A percentile compares a stretch with the other conserved stretches of the same genome.
phyloP scores from a whole-genome alignment of 108 stramenopile genomes.

The Pseudonitzschia delicatissima region DNA sequence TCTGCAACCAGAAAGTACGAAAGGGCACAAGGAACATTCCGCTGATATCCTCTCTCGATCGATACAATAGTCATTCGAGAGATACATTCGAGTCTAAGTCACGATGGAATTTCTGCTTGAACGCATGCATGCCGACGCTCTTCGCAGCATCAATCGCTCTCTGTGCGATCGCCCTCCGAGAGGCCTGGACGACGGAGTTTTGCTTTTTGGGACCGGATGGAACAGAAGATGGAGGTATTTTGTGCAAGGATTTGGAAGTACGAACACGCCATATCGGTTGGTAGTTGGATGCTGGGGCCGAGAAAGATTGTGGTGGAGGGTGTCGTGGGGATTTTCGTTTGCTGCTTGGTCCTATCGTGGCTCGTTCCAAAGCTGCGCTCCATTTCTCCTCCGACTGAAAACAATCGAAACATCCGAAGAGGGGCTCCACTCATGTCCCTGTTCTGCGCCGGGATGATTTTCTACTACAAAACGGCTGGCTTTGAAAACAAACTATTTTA shows the following conservation, averaged over 20 bases:
- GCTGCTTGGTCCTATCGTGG: constrained; percentile 1
- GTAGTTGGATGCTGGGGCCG: constrained; percentile 15
- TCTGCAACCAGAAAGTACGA: too few relatives aligned
- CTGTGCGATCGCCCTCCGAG: constrained; percentile 10
- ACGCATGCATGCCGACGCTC: not conserved
- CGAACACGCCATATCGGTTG: constrained; percentile 2
- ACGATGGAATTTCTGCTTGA: too few relatives aligned
- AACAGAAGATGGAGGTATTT: not conserved
- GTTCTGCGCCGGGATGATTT: not conserved
- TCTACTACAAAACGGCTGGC: constrained; percentile 12
- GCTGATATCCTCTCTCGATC: not conserved
- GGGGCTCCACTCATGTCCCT: not conserved
- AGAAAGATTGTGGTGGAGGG: constrained; percentile 10
- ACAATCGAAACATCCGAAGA: constrained; percentile 8
- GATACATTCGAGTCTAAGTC: too few relatives aligned
- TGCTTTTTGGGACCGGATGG: constrained; percentile 18
- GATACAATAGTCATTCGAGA: too few relatives aligned
- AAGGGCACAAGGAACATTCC: too few relatives aligned
- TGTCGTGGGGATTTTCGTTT: constrained; percentile 6
- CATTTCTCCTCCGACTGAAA: not conserved
- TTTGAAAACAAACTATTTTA: constrained; percentile 12
- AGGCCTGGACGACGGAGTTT: constrained; percentile 7
- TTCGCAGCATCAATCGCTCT: constrained; percentile 5
- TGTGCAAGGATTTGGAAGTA: constrained; percentile 7
- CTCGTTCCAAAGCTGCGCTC: constrained; percentile 1